Evolutionary conservation across 768 basidiomycete genomes (phyloP).

Genomic region (Lentinula lateritia): DNA sequence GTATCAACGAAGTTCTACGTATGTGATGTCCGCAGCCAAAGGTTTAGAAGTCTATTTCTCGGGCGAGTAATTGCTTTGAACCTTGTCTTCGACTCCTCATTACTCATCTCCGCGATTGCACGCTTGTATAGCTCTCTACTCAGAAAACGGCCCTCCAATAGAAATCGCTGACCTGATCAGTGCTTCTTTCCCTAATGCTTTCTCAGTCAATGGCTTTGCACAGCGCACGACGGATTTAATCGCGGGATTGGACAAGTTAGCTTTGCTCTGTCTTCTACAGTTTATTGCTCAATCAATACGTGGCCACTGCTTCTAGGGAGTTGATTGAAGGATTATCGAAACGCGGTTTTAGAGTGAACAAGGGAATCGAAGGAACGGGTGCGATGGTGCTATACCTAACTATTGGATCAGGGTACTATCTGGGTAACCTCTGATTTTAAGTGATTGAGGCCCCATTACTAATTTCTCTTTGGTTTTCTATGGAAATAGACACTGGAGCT

Average conservation of each 20-base stretch:
- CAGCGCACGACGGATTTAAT: conserved; percentile 32
- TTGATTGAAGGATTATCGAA: conserved; percentile 50
- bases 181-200: conserved; percentile 38
- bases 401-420: conserved; percentile 61
- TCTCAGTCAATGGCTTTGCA: conserved; percentile 28
- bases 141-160: conserved; percentile 38
- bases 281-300: neutral
- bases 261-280: neutral
- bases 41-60: conserved; percentile 24
- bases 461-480: neutral
- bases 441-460: neutral
- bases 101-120: neutral
- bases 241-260: conserved; percentile 52
- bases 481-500: conserved; percentile 44
- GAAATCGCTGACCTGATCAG: conserved; percentile 52
- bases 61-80: conserved; percentile 11
- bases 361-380: conserved; percentile 48
- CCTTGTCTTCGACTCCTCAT: neutral
- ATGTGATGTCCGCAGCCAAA: conserved; percentile 35
- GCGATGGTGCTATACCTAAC: conserved; percentile 41
- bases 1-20: conserved; percentile 50
- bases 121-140: conserved; percentile 26
- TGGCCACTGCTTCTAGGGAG: conserved; percentile 22
- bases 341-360: conserved; percentile 51
- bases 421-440: conserved; percentile 31